A percentile compares a stretch with the other conserved stretches of the same genome.
Evolutionary conservation across 331 rosid species (phyloP).

Genomic region (Quercus lobata): DNA sequence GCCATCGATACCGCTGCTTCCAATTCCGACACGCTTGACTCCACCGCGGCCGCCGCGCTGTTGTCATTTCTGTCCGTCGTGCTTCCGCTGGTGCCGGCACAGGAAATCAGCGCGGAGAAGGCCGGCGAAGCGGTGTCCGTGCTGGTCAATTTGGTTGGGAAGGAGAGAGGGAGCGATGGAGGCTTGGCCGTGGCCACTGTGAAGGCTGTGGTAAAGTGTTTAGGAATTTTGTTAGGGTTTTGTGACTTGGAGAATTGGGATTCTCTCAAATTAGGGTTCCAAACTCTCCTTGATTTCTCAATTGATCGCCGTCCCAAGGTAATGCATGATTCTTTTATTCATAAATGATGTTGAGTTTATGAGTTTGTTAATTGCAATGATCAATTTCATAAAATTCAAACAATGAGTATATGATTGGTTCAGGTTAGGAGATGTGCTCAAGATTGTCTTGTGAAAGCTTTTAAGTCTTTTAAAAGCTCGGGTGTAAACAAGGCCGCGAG

Average conservation of each 20-base stretch:
- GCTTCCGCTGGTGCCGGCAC: slow-evolving; percentile 46
- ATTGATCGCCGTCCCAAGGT: slow-evolving; percentile 90
- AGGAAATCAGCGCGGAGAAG: slow-evolving; percentile 34
- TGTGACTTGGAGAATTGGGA: slow-evolving; percentile 84
- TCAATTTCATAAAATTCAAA: not conserved
- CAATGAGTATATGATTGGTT: not conserved
- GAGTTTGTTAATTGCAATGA: not conserved
- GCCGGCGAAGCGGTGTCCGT: slow-evolving; percentile 50
- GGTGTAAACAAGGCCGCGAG: slow-evolving; percentile 61
- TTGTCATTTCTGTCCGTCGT: slow-evolving; percentile 61
- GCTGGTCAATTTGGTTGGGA: slow-evolving; percentile 37
- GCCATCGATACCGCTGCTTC: slow-evolving; percentile 46
- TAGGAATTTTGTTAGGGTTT: slow-evolving; percentile 71
- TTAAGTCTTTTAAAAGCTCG: slow-evolving; percentile 47
- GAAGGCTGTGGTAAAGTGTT: slow-evolving; percentile 74
- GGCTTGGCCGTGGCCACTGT: slow-evolving; percentile 47
- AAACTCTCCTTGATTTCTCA: slow-evolving; percentile 64
- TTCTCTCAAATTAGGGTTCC: slow-evolving; percentile 58
- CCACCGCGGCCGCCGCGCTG: slow-evolving; percentile 56
- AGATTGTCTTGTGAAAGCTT: slow-evolving; percentile 64
- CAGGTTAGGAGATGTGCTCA: slow-evolving; percentile 90
- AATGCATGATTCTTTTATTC: not conserved
- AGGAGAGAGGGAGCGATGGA: slow-evolving; percentile 28
- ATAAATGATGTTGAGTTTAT: not conserved
- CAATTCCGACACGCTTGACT: slow-evolving; percentile 36